Percentiles rank a stretch among this genome's conserved stretches.
Evolutionary conservation across 2,329 filamentous ascomycete species (phyloP).

Genomic region (Davidsoniella virescens): DNA sequence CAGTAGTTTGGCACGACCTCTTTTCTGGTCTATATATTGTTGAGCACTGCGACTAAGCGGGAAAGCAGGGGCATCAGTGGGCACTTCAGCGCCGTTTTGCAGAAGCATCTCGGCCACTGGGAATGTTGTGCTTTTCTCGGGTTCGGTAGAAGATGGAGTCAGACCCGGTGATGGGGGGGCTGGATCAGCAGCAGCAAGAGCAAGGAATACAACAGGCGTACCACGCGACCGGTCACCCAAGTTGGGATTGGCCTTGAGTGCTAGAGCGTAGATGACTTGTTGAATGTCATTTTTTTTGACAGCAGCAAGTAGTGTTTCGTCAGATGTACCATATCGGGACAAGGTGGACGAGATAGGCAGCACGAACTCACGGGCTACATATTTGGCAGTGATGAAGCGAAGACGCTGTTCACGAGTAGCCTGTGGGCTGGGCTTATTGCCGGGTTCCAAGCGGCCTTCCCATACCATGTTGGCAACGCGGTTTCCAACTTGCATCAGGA

Average conservation of each 20-base stretch:
- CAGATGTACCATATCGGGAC: constrained; percentile 60
- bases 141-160: constrained; percentile 23
- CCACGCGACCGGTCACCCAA: constrained; percentile 69
- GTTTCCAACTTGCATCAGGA: constrained; percentile 82
- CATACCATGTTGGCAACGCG: constrained; percentile 92
- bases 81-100: constrained; percentile 87
- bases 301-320: constrained; percentile 78
- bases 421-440: constrained; percentile 55
- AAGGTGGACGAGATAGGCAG: constrained; percentile 60
- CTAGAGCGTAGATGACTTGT: constrained; percentile 78
- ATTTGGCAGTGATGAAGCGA: constrained; percentile 92
- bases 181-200: constrained; percentile 81
- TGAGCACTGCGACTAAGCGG: constrained; percentile 68
- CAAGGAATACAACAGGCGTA: constrained; percentile 79
- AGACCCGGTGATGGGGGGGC: constrained; percentile 49
- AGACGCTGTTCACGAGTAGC: constrained; percentile 79
- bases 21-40: constrained; percentile 70
- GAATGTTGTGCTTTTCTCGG: constrained; percentile 51
- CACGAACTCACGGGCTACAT: constrained; percentile 69
- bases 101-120: constrained; percentile 79
- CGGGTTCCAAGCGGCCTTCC: constrained; percentile 68
- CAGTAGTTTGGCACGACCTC: constrained; percentile 28
- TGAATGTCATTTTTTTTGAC: constrained; percentile 96
- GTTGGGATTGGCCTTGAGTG: constrained; percentile 76
- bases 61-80: constrained; percentile 57